Percentiles rank a stretch among this genome's conserved stretches.
Evolutionary conservation across 495 filamentous ascomycete genomes (phyloP).

Genomic region (Amniculicola lignicola): DNA sequence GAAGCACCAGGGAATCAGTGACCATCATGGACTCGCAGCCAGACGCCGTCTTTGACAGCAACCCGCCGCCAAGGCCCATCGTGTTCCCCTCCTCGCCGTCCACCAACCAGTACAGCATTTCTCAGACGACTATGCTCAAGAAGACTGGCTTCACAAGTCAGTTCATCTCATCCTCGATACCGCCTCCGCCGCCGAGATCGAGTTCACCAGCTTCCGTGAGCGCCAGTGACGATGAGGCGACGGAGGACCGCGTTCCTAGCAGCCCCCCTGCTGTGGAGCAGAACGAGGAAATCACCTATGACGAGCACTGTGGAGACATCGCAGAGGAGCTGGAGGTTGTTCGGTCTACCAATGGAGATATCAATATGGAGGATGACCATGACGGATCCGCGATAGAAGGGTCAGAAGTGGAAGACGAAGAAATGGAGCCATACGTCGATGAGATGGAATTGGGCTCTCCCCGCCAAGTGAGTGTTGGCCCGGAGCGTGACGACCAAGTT

Average conservation of each 20-base stretch:
- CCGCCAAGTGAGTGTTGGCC: not conserved
- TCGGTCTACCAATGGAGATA: not conserved
- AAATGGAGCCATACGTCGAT: not conserved
- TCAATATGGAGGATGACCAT: constrained; percentile 9
- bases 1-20: constrained; percentile 31
- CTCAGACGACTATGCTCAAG: constrained; percentile 19
- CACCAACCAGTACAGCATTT: constrained; percentile 30
- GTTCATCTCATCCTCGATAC: constrained; percentile 22
- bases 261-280: constrained; percentile 23
- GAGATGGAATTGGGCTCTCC: not conserved
- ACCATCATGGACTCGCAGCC: constrained; percentile 42
- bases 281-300: constrained; percentile 10
- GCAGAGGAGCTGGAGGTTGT: not conserved
- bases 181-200: constrained; percentile 10
- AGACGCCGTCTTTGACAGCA: constrained; percentile 1
- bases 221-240: not conserved
- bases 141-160: constrained; percentile 26
- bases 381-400: not conserved
- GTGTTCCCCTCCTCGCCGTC: constrained; percentile 26
- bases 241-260: constrained; percentile 29
- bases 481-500: not conserved
- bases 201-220: not conserved
- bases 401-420: not conserved
- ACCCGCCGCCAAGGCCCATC: constrained; percentile 5
- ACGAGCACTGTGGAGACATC: constrained; percentile 11